These are phyloP conservation scores for Heimioporus sp. DNA, from an alignment of 768 basidiomycete species.

Conservation along the genomic window DNA sequence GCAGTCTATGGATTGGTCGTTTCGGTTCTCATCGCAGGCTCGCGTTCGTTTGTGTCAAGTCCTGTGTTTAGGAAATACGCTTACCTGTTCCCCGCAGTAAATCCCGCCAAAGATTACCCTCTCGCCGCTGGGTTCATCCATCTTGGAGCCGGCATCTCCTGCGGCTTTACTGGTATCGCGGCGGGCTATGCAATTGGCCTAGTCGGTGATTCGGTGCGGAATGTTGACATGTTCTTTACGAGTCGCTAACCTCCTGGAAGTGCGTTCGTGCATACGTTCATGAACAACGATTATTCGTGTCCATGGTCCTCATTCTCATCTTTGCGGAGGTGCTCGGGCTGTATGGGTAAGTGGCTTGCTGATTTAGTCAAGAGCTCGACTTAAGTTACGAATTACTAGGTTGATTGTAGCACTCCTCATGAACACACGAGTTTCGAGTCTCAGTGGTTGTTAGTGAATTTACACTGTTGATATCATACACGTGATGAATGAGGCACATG, in stretches of 20 bases:
- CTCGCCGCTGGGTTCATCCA: conserved; percentile 89
- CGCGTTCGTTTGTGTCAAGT: conserved; percentile 37
- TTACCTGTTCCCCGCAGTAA: conserved; percentile 44
- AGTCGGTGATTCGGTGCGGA: conserved; percentile 87
- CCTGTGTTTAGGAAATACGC: conserved; percentile 3
- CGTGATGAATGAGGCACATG: conserved; percentile 7
- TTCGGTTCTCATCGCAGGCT: conserved; percentile 85
- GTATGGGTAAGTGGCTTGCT: conserved; percentile 59
- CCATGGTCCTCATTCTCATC: conserved; percentile 95
- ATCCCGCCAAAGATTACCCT: conserved; percentile 64
- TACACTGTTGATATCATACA: conserved; percentile 9
- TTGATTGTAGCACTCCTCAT: conserved; percentile 90
- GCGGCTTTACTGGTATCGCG: conserved; percentile 87
- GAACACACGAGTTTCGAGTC: conserved; percentile 70
- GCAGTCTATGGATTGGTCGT: conserved; percentile 97
- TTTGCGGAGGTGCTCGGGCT: conserved; percentile 90
- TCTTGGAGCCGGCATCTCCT: conserved; percentile 87
- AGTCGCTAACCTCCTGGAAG: conserved; percentile 36
- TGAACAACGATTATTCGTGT: conserved; percentile 88
- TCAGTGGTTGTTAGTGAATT: conserved; percentile 23
- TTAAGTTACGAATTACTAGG: conserved; percentile 31
- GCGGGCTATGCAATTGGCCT: conserved; percentile 95
- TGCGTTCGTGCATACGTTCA: conserved; percentile 90
- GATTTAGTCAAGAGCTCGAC: not conserved
- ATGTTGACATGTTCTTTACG: not conserved